Conservation (phyloP, 331 rosid genomes). For the Saraca asoca region DNA sequence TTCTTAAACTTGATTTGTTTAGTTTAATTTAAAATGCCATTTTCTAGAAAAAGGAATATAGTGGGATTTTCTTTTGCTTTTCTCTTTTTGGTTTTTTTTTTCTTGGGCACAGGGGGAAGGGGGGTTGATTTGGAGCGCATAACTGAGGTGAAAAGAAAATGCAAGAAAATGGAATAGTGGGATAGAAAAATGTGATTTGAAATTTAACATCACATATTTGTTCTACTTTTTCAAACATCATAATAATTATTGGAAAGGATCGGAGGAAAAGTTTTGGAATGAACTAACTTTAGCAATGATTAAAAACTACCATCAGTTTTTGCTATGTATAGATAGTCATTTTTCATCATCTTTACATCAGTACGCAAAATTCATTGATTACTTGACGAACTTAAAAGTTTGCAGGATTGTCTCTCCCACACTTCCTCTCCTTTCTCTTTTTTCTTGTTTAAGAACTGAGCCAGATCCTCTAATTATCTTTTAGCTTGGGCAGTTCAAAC, state of each 20-base stretch:
- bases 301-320: conserved; percentile 6
- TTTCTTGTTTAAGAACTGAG: not conserved
- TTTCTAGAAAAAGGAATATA: too few species aligned
- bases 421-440: not conserved
- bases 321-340: not conserved
- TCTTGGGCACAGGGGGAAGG: too few species aligned
- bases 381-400: not conserved
- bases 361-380: conserved; percentile 5
- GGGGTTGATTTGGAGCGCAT: too few species aligned
- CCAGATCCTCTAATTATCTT: conserved; percentile 26
- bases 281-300: conserved; percentile 14
- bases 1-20: too few species aligned
- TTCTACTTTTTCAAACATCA: not conserved
- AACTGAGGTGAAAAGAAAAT: not conserved
- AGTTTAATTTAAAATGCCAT: too few species aligned
- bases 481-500: conserved; percentile 71
- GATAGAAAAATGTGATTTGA: not conserved
- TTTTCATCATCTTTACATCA: conserved; percentile 1
- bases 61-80: too few species aligned
- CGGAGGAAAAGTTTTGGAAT: not conserved
- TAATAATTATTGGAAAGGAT: conserved; percentile 2
- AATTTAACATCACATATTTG: not conserved
- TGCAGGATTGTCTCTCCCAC: not conserved
- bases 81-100: too few species aligned
- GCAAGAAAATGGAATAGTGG: not conserved